Evolutionary conservation across 352 stramenopile species (phyloP).

Genomic region (Globisporangium parvum): DNA sequence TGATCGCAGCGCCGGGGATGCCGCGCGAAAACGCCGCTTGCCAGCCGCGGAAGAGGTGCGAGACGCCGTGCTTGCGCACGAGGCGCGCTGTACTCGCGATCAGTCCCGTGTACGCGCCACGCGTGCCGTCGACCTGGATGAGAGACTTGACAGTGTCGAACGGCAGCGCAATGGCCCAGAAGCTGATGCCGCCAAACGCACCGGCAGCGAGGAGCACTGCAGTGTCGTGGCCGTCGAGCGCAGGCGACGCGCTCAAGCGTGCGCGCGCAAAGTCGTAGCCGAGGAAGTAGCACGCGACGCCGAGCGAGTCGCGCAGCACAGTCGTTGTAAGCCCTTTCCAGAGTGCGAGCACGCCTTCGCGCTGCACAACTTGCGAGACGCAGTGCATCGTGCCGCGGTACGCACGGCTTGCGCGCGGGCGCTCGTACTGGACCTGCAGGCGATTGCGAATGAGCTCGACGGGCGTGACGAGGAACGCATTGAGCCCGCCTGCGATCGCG

Average conservation of each 20-base stretch:
- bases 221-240: slow-evolving; percentile 30
- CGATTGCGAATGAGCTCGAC: slow-evolving; percentile 81
- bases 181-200: slow-evolving; percentile 74
- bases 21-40: slow-evolving; percentile 75
- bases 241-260: slow-evolving; percentile 16
- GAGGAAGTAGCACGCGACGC: slow-evolving; percentile 83
- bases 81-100: slow-evolving; percentile 29
- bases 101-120: slow-evolving; percentile 40
- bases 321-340: slow-evolving; percentile 77
- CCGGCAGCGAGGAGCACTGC: slow-evolving; percentile 53
- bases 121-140: slow-evolving; percentile 58
- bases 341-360: slow-evolving; percentile 51
- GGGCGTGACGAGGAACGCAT: slow-evolving; percentile 64
- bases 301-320: slow-evolving; percentile 74
- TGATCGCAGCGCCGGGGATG: slow-evolving; percentile 72
- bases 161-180: slow-evolving; percentile 76
- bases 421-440: slow-evolving; percentile 74
- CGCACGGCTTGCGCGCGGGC: slow-evolving; percentile 24
- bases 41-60: slow-evolving; percentile 74
- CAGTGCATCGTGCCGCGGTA: slow-evolving; percentile 61
- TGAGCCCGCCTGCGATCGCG: slow-evolving; percentile 58
- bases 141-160: slow-evolving; percentile 86
- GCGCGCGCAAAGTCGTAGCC: slow-evolving; percentile 74
- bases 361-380: slow-evolving; percentile 46
- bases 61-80: slow-evolving; percentile 45